Base-by-base conservation (phyloP, 1,284 basidiomycete species). In the Agroathelia rolfsii region DNA sequence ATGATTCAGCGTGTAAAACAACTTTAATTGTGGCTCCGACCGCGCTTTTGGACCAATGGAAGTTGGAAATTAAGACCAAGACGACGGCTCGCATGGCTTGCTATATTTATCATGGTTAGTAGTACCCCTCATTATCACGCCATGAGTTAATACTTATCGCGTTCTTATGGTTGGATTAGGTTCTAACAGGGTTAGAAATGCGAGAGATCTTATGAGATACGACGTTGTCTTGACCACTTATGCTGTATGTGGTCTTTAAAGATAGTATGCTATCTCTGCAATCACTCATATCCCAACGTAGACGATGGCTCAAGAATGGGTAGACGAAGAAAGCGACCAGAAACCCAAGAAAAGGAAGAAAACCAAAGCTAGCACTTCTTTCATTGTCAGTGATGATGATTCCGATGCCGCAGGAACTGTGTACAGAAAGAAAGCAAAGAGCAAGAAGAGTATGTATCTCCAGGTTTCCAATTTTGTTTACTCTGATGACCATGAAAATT, bases 21-120 rank as follows among this genome's bases (percentile, higher is more conserved):
- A 80, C 72, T 5, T 64, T 83, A 3, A 64, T 83, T 30, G 64
- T 83, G 16, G 78, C 80, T 3, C 80, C 80, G 1, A 69, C 77
- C 1, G 78, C 79, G 3, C 60, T 83, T 10, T 57, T 83, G 11
- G 63, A 71, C 29, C 77, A 81, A 58, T 82, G 78, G 78, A 75
- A 74, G 46, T 73, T 78, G 22, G 77, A 81, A 49, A 59, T 82
- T 1, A 64, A 71, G 25, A 60, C 61, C 6, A 79, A 78, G 52
- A 71, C 72, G 0, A 75, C 77, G 39, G 66, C 60, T n/a, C 51
- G 75, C n/a, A 78, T 79, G 46, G 54, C 48, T 0, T 71, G 75
- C 1, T 72, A 73, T 40, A 59, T 82, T 11, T 76, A 82, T 40
- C 76, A 80, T 41, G 74, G 76, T 3, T 68, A 66, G 40, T 69